Conservation (phyloP, 179 eudicot species). For the Dionaea muscipula region DNA sequence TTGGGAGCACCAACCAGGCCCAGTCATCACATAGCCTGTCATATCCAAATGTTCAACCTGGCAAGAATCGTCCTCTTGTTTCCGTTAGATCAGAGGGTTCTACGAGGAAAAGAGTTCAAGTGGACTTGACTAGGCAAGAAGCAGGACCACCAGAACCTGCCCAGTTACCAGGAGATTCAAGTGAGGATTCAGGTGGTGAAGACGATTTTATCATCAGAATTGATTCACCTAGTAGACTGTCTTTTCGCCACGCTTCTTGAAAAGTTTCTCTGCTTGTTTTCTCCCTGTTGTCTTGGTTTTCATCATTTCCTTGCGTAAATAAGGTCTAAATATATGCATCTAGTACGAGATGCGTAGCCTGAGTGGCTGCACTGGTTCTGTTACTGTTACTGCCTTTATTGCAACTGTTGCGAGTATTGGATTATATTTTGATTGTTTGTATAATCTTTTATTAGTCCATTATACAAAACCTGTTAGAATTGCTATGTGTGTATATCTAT, state of each 20-base stretch:
- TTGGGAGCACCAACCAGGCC: slow-evolving; percentile 12
- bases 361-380: no score
- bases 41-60: slow-evolving; percentile 36
- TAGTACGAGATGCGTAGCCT: no score
- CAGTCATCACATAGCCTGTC: slow-evolving; percentile 47
- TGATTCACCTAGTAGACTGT: slow-evolving; percentile 69
- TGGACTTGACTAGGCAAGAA: slow-evolving; percentile 10
- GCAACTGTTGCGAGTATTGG: no score
- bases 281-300: neutral
- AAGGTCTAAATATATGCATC: neutral
- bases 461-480: no score
- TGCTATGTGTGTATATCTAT: no score
- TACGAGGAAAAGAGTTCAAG: slow-evolving; percentile 22
- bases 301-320: neutral
- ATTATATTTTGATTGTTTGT: no score
- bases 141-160: slow-evolving; percentile 9
- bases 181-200: slow-evolving; percentile 69
- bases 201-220: slow-evolving; percentile 62
- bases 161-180: slow-evolving; percentile 27
- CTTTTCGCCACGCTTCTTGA: slow-evolving; percentile 43
- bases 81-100: slow-evolving; percentile 73
- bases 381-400: no score
- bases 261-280: neutral
- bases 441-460: no score
- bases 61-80: slow-evolving; percentile 23